Conservation (phyloP, 2,329 filamentous ascomycete genomes). For the Cladosporium sp. region DNA sequence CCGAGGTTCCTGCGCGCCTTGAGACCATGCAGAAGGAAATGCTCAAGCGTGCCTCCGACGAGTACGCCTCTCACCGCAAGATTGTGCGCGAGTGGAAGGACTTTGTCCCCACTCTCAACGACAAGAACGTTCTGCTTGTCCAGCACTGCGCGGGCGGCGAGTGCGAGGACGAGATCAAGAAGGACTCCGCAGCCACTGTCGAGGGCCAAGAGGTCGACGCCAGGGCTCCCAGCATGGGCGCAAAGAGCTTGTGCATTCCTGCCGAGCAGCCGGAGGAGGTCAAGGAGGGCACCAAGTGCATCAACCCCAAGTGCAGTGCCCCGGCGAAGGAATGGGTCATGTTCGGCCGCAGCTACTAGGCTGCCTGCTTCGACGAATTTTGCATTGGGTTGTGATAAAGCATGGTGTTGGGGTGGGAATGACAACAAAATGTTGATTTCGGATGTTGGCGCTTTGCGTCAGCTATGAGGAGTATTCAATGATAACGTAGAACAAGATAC, state of each 20-base stretch:
- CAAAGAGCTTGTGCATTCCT: slow-evolving; percentile 72
- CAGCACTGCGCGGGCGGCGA: slow-evolving; percentile 79
- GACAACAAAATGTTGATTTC: neutral
- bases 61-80: slow-evolving; percentile 77
- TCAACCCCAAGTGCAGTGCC: slow-evolving; percentile 78
- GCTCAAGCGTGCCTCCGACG: slow-evolving; percentile 67
- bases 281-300: slow-evolving; percentile 78
- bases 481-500: slow-evolving; percentile 10
- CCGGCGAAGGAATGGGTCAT: slow-evolving; percentile 84
- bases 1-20: slow-evolving; percentile 73
- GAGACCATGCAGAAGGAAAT: slow-evolving; percentile 88
- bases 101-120: slow-evolving; percentile 83
- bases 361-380: neutral
- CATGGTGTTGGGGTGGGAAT: slow-evolving; percentile 11
- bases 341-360: slow-evolving; percentile 63
- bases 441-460: neutral
- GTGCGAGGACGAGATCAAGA: slow-evolving; percentile 95
- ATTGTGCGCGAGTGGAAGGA: slow-evolving; percentile 82
- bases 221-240: slow-evolving; percentile 69
- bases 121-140: slow-evolving; percentile 89
- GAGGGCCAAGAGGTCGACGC: slow-evolving; percentile 64
- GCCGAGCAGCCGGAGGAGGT: slow-evolving; percentile 78
- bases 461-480: neutral
- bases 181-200: slow-evolving; percentile 74
- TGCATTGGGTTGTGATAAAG: slow-evolving; percentile 10